These are phyloP conservation scores for Xylaria sp. DNA, from an alignment of 2,329 filamentous ascomycete genomes.

Conservation along the genomic window DNA sequence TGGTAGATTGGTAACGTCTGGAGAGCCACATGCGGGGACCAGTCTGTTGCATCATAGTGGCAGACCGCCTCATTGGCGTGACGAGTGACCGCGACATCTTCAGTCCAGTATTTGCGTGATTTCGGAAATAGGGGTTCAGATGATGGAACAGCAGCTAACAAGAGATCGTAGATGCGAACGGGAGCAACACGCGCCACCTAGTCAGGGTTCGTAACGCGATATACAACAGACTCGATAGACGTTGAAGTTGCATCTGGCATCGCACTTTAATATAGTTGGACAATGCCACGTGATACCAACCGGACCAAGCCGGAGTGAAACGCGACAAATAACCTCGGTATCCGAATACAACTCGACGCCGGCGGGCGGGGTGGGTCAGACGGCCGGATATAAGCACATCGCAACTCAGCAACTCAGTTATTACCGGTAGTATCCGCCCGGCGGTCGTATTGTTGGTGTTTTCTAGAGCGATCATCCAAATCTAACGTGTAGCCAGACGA, in stretches of 20 bases:
- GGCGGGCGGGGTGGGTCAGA: not conserved
- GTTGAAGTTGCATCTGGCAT: too few species aligned
- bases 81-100: slow-evolving; percentile 2
- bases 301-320: not conserved
- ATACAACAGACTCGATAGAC: too few species aligned
- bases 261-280: not conserved
- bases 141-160: not conserved
- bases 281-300: not conserved
- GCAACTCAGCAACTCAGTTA: not conserved
- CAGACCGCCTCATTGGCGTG: not conserved
- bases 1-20: not conserved
- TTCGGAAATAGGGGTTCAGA: not conserved
- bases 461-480: not conserved
- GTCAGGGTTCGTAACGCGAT: not conserved
- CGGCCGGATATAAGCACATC: slow-evolving; percentile 4
- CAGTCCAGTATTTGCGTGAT: not conserved
- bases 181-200: not conserved
- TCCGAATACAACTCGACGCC: not conserved
- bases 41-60: not conserved
- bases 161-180: not conserved
- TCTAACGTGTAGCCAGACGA: not conserved
- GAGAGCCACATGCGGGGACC: not conserved
- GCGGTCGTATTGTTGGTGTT: not conserved
- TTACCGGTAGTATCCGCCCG: not conserved
- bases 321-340: not conserved